phyloP scores from a whole-genome alignment of 2,329 filamentous ascomycete genomes.

The Periconia sp. region DNA sequence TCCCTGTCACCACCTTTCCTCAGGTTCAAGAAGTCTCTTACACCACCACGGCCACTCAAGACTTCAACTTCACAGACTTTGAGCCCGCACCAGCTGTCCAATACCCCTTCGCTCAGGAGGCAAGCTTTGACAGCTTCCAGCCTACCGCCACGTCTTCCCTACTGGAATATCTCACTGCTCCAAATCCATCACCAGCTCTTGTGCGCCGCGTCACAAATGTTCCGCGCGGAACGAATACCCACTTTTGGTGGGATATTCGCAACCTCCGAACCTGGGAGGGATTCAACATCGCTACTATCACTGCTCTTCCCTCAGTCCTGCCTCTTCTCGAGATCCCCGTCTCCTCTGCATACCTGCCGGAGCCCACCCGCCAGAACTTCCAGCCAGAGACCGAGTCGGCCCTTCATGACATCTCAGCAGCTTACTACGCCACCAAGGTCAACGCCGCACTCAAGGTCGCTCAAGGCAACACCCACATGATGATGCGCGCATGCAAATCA shows the following conservation, averaged over 20 bases:
- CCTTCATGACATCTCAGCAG: conserved; percentile 76
- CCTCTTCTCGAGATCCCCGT: conserved; percentile 70
- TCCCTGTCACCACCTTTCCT: conserved; percentile 42
- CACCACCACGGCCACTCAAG: conserved; percentile 34
- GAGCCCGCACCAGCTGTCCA: conserved; percentile 49
- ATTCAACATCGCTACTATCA: conserved; percentile 76
- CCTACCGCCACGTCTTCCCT: conserved; percentile 67
- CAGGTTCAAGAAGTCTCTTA: conserved; percentile 40
- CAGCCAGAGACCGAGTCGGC: conserved; percentile 79
- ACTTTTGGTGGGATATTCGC: conserved; percentile 97
- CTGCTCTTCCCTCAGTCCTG: conserved; percentile 73
- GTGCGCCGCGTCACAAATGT: conserved; percentile 79
- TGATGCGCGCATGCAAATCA: conserved; percentile 50
- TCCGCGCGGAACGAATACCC: conserved; percentile 72
- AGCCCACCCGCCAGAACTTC: conserved; percentile 62
- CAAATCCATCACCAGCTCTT: conserved; percentile 82
- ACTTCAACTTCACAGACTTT: conserved; percentile 44
- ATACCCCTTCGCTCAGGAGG: conserved; percentile 50
- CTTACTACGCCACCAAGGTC: conserved; percentile 83
- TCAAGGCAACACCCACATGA: conserved; percentile 68
- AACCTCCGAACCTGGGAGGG: conserved; percentile 83
- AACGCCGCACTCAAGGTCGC: conserved; percentile 83
- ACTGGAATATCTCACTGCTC: conserved; percentile 75
- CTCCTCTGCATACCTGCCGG: conserved; percentile 65
- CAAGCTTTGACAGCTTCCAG: conserved; percentile 47